These are phyloP conservation scores for Hemisphaericaspora xylanilytica DNA, from an alignment of 1,139 yeast genomes.

Conservation along the genomic window DNA sequence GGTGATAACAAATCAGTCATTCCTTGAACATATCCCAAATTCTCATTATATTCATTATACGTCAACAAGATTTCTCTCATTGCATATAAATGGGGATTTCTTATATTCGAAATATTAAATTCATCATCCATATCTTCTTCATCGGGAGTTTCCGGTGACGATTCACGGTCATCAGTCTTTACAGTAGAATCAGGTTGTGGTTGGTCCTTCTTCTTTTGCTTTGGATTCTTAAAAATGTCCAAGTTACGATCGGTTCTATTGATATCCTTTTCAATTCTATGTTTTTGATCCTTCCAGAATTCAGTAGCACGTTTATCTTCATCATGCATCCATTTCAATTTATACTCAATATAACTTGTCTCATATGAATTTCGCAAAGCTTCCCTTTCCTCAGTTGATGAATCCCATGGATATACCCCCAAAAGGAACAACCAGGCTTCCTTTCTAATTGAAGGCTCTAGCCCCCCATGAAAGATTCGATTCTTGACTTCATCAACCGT, in stretches of 20 bases:
- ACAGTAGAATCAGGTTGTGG: too few species aligned
- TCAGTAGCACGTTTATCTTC: slow-evolving; percentile 58
- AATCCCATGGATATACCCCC: slow-evolving; percentile 87
- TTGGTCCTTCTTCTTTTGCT: too few species aligned
- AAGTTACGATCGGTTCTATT: slow-evolving; percentile 85
- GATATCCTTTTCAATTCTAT: slow-evolving; percentile 89
- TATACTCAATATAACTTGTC: slow-evolving; percentile 63
- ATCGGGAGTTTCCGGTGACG: slow-evolving; percentile 47
- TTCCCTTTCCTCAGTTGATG: slow-evolving; percentile 65
- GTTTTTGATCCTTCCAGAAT: slow-evolving; percentile 85
- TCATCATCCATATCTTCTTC: slow-evolving; percentile 52
- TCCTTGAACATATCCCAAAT: slow-evolving; percentile 95
- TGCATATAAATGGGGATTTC: slow-evolving; percentile 64
- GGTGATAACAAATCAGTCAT: slow-evolving; percentile 95
- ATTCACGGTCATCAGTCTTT: slow-evolving; percentile 24
- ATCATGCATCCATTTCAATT: slow-evolving; percentile 64
- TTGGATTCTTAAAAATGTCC: slow-evolving; percentile 53
- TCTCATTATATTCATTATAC: slow-evolving; percentile 77
- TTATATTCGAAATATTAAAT: slow-evolving; percentile 49
- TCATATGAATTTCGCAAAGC: slow-evolving; percentile 56
- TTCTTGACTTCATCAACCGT: slow-evolving; percentile 78
- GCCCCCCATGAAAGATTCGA: slow-evolving; percentile 87
- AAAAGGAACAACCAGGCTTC: slow-evolving; percentile 87
- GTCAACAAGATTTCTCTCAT: slow-evolving; percentile 81
- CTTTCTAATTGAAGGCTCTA: slow-evolving; percentile 55